These are phyloP conservation scores for Tinospora cordifolia DNA, from an alignment of 164 flowering plant species.

Conservation along the genomic window DNA sequence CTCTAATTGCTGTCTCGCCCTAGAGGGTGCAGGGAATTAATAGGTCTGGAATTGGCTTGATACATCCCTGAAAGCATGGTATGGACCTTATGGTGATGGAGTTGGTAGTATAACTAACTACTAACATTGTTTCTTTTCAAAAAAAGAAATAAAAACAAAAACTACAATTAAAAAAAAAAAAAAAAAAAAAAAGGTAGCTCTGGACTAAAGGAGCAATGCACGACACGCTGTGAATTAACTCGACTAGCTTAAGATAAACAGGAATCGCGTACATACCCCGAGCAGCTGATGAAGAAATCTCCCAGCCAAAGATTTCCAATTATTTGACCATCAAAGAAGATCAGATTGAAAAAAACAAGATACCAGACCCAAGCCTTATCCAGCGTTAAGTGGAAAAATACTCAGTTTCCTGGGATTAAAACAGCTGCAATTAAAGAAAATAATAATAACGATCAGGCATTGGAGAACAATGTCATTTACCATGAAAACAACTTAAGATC, in stretches of 20 bases:
- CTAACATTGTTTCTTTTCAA: no score
- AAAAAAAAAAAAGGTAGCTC: no score
- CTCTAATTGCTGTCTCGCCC: no score
- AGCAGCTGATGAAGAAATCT: neutral
- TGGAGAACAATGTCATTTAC: neutral
- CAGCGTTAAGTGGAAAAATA: neutral
- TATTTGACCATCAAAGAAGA: conserved; percentile 1
- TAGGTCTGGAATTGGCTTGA: no score
- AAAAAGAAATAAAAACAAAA: no score
- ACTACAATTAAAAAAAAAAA: no score
- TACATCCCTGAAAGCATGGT: no score
- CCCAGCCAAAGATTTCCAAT: neutral
- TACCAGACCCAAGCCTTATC: neutral
- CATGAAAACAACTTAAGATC: neutral
- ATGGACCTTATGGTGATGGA: no score
- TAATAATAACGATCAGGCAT: neutral
- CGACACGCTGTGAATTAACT: neutral
- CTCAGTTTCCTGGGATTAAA: neutral
- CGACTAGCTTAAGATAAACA: neutral
- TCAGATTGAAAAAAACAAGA: neutral
- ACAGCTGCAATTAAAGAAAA: neutral
- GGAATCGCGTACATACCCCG: neutral
- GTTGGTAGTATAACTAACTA: no score
- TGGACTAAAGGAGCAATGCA: neutral
- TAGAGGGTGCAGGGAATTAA: no score